These are phyloP conservation scores for Acrocalymma vagum DNA, from an alignment of 2,329 filamentous ascomycete species.

Conservation along the genomic window DNA sequence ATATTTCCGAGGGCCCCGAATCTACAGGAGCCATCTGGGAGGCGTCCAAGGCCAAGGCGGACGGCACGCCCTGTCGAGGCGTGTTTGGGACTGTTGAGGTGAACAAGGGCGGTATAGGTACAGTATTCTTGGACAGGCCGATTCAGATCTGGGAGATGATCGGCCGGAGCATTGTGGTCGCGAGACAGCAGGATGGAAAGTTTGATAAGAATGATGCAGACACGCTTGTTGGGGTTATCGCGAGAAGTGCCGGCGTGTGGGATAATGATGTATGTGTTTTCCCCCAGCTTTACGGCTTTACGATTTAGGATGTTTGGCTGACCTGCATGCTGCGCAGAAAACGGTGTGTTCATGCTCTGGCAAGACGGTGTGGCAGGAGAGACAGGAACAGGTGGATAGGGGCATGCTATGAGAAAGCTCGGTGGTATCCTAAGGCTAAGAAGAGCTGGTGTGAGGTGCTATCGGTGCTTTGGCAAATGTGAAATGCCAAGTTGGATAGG, in stretches of 20 bases:
- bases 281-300: too few species aligned
- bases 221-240: constrained; percentile 92
- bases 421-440: neutral
- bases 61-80: constrained; percentile 63
- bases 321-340: constrained; percentile 69
- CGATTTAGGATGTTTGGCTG: too few species aligned
- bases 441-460: constrained; percentile 7
- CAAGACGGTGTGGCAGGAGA: constrained; percentile 98
- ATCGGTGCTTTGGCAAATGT: neutral
- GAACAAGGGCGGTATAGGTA: constrained; percentile 76
- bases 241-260: constrained; percentile 96
- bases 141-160: constrained; percentile 97
- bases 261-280: constrained; percentile 62
- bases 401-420: constrained; percentile 84
- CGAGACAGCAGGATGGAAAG: constrained; percentile 69
- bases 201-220: constrained; percentile 73
- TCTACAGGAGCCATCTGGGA: constrained; percentile 88
- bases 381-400: constrained; percentile 85
- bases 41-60: constrained; percentile 54
- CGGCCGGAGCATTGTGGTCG: constrained; percentile 89
- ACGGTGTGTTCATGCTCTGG: constrained; percentile 97
- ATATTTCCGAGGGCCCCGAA: constrained; percentile 83
- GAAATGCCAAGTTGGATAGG: constrained; percentile 24
- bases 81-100: constrained; percentile 80
- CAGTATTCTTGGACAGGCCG: constrained; percentile 80